phyloP scores from a whole-genome alignment of 352 stramenopile genomes.

The Phytophthora hybrid region DNA sequence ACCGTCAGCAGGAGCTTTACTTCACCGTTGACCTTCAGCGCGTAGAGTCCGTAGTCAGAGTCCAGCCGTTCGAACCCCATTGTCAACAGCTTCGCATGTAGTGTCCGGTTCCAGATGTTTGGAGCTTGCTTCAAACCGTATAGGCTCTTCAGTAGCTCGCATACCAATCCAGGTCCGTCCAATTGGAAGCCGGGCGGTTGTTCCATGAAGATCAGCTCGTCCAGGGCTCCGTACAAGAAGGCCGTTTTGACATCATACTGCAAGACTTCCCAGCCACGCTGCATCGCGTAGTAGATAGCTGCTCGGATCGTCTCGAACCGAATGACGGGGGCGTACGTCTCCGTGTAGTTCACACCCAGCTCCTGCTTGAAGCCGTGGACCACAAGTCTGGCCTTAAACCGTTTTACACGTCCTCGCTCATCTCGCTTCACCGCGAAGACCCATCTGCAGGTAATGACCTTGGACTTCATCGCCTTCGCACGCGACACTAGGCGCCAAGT shows the following conservation, averaged over 20 bases:
- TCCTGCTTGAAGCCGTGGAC: constrained; percentile 30
- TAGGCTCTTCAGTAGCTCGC: constrained; percentile 11
- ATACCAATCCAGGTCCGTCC: constrained; percentile 8
- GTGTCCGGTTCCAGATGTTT: constrained; percentile 25
- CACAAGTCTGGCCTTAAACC: constrained; percentile 28
- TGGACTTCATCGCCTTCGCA: not conserved
- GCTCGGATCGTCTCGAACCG: constrained; percentile 25
- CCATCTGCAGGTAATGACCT: too few species aligned
- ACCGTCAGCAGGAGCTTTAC: constrained; percentile 19
- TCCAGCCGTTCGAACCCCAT: constrained; percentile 11
- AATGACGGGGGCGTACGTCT: constrained; percentile 31
- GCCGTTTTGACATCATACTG: constrained; percentile 17
- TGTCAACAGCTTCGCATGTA: constrained; percentile 4
- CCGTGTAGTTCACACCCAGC: constrained; percentile 22
- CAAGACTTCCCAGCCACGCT: constrained; percentile 4
- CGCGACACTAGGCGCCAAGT: constrained; percentile 15
- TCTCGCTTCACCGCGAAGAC: constrained; percentile 23
- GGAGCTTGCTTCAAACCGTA: constrained; percentile 29
- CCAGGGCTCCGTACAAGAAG: constrained; percentile 10
- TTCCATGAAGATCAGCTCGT: constrained; percentile 29
- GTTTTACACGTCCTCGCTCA: constrained; percentile 15
- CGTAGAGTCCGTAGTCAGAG: constrained; percentile 18
- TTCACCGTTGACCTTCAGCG: constrained; percentile 3
- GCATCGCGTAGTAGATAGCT: constrained; percentile 10
- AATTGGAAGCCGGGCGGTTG: constrained; percentile 14